Percentiles rank a stretch among this genome's conserved stretches.
These are phyloP conservation scores for Metschnikowia lochheadii DNA, from an alignment of 805 yeast genomes.

Conservation along the genomic window DNA sequence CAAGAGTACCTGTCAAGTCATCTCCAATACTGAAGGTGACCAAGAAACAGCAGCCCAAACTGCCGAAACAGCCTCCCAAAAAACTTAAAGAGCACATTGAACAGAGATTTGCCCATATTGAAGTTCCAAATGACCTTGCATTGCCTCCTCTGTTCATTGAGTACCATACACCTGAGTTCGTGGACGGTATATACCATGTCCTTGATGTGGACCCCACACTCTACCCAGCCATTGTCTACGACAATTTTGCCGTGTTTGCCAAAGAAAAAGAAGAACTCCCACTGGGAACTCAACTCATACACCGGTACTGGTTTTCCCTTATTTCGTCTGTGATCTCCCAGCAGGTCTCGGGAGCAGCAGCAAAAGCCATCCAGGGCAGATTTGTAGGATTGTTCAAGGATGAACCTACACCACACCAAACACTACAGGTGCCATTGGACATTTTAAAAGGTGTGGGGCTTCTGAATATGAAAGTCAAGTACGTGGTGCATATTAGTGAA, in stretches of 20 bases:
- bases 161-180: slow-evolving; percentile 31
- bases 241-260: slow-evolving; percentile 25
- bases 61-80: background rate
- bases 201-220: slow-evolving; percentile 30
- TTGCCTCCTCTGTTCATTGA: slow-evolving; percentile 29
- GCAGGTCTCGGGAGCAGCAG: slow-evolving; percentile 80
- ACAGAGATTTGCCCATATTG: slow-evolving; percentile 10
- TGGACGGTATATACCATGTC: slow-evolving; percentile 29
- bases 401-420: slow-evolving; percentile 51
- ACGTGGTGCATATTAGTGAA: slow-evolving; percentile 52
- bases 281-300: slow-evolving; percentile 17
- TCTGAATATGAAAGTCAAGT: slow-evolving; percentile 62
- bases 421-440: slow-evolving; percentile 41
- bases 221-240: slow-evolving; percentile 29
- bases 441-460: slow-evolving; percentile 62
- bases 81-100: slow-evolving; percentile 13
- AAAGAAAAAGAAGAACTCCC: slow-evolving; percentile 4
- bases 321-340: slow-evolving; percentile 54
- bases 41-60: background rate
- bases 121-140: slow-evolving; percentile 12
- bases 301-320: slow-evolving; percentile 34
- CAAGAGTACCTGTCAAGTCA: background rate
- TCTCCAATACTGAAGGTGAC: background rate
- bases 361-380: slow-evolving; percentile 54
- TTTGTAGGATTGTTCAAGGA: slow-evolving; percentile 33